Percentiles rank a stretch among this genome's conserved stretches.
phyloP scores from a whole-genome alignment of 2,329 filamentous ascomycete genomes.

The Aureobasidium sp. region DNA sequence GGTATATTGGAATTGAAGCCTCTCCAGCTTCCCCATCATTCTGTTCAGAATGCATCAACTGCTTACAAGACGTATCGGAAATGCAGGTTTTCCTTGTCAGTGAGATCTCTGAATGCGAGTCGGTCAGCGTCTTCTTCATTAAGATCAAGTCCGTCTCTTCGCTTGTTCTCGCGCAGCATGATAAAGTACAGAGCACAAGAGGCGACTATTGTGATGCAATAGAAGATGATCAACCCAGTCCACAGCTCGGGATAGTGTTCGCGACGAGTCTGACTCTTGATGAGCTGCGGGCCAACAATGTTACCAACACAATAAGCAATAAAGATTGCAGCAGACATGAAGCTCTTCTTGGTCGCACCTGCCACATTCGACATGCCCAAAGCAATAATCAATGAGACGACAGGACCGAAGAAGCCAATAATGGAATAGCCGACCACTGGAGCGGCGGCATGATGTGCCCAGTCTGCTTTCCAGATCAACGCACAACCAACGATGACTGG shows the following conservation, averaged over 20 bases:
- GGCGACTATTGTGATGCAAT: constrained; percentile 59
- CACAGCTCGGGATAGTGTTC: constrained; percentile 66
- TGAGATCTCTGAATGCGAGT: constrained; percentile 53
- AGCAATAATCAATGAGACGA: constrained; percentile 56
- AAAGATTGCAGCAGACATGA: constrained; percentile 67
- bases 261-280: constrained; percentile 58
- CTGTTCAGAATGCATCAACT: not conserved
- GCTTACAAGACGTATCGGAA: constrained; percentile 42
- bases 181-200: constrained; percentile 52
- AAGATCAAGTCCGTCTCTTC: constrained; percentile 41
- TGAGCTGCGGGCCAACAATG: constrained; percentile 67
- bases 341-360: constrained; percentile 70
- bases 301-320: constrained; percentile 71
- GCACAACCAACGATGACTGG: constrained; percentile 68
- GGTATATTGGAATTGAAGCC: not conserved
- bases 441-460: constrained; percentile 58
- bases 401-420: constrained; percentile 65
- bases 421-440: constrained; percentile 67
- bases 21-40: too few species aligned
- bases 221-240: constrained; percentile 61
- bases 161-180: constrained; percentile 52
- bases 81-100: constrained; percentile 51
- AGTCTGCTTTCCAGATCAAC: constrained; percentile 63
- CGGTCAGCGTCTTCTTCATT: constrained; percentile 58
- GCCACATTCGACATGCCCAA: constrained; percentile 63